Base-by-base conservation (phyloP, 768 basidiomycete species). In the Glaciozyma martinii region DNA sequence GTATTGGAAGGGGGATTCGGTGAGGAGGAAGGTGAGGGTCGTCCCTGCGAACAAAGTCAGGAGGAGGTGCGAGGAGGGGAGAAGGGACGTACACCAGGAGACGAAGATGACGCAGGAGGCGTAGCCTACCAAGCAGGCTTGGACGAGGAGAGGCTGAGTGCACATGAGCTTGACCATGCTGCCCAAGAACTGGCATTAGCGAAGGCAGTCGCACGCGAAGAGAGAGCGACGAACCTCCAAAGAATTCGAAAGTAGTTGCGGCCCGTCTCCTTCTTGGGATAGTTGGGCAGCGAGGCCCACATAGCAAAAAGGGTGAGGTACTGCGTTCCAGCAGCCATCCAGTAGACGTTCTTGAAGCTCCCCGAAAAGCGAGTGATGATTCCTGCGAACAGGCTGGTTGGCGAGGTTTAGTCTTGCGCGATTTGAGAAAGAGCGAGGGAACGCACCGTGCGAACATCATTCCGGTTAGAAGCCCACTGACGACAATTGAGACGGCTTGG, bases 61-160 rank as follows among this genome's bases (percentile, higher is more conserved):
- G 54, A 13, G 30, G 3, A 5, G 5, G 33, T 21, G 30, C 30
- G 19, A 16, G 15, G 8, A 4, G 2, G 29, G 30, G 29, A 3
- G 43, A 42, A 40, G 12, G 43, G 3, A 72, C 72, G 32, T 52
- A 37, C 56, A 46, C 43, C 42, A 50, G 23, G 29, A 53, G 33
- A 42, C 61, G 52, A 74, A 67, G 23, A 70, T 56, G 0, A 59
- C 64, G 46, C 69, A 69, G 0, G 65, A 71, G n/a, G 71, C 63
- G 44, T 71, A 67, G 1, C 73, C 74, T 50, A 74, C 66, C 13
- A 77, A 30, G 37, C 73, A 76, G 18, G 71, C 74, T 74, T 92
- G 90, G 15, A 90, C 80, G 37, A 93, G 77, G 27, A 86, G 77
- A 0, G 90, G 90, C 75, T 92, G 88, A 0, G 86, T 91, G 44